A percentile compares a stretch with the other conserved stretches of the same genome.
Evolutionary conservation across 2,329 filamentous ascomycete genomes (phyloP).

Genomic region (Cryoendolithus antarcticus): DNA sequence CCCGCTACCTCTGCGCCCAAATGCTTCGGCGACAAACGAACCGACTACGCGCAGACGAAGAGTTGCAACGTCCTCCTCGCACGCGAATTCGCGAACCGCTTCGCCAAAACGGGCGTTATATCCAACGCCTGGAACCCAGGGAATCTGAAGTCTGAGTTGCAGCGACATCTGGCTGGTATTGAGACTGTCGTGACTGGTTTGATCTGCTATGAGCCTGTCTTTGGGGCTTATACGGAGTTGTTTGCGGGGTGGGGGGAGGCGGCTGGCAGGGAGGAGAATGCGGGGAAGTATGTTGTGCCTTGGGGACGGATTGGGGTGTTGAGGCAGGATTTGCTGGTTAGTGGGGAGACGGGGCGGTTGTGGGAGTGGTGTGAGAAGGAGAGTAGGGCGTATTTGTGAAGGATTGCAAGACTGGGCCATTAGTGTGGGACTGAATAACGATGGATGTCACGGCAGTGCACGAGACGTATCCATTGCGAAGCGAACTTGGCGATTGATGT

Average conservation of each 20-base stretch:
- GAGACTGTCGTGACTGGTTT: constrained; percentile 4
- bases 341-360: constrained; percentile 23
- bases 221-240: constrained; percentile 23
- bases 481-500: too few relatives aligned
- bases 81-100: constrained; percentile 10
- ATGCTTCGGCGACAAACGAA: constrained; percentile 7
- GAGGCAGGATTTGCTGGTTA: constrained; percentile 19
- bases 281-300: constrained; percentile 20
- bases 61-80: constrained; percentile 18
- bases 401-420: too few relatives aligned
- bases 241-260: constrained; percentile 19
- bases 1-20: constrained; percentile 8
- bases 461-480: too few relatives aligned
- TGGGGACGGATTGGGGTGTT: constrained; percentile 22
- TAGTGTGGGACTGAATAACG: too few relatives aligned
- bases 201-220: constrained; percentile 14
- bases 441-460: too few relatives aligned
- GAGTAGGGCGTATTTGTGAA: constrained; percentile 8
- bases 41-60: constrained; percentile 18
- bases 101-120: constrained; percentile 13
- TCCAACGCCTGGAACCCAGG: constrained; percentile 20
- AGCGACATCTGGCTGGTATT: constrained; percentile 13
- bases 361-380: constrained; percentile 31
- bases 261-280: constrained; percentile 14
- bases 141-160: constrained; percentile 19